Evolutionary conservation across 352 stramenopile genomes (phyloP), one percentile per base, ranked within the genome.

Genomic region (Phytophthora uliginosa): DNA sequence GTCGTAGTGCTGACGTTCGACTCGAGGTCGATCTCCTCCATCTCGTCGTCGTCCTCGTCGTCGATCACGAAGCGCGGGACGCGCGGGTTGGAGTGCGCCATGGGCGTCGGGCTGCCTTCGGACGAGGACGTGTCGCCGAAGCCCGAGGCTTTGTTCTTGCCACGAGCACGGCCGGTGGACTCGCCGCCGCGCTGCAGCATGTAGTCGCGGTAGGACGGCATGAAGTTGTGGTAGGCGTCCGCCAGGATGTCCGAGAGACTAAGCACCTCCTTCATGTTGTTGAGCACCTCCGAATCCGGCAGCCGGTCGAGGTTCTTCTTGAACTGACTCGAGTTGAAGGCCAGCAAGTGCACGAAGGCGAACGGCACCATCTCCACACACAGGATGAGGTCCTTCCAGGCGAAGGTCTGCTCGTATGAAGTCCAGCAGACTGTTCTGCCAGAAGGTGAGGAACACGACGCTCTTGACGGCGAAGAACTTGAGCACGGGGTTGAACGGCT

Each of bases 381-480:
- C 47, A 98, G 73, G 31, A 98, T 82, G 59, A 98, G 95, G 73
- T 98, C 91, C 61, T 98, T 98, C 91, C 92, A 98, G 22, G 88
- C 82, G 51, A 97, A 92, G 18, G 84, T 85, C 75, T 97, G 85
- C 63, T 95, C 83, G 63, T 91, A 97, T 83, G 36, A 97, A 88
- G 36, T 91, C 78, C n/a, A 98, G 85, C 42, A 97, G 63, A 31
- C 93, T 71, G 55, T 79, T 95, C 68, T 98, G 94, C 89, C 94
- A 98, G 76, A 97, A 98, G 26, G 93, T 98, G 50, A 97, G 85
- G 66, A 98, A 98, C 33, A 98, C 92, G 60, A 98, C 89, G 56
- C 79, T 85, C 76, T 98, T 98, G 59, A 98, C 93, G 1, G 92
- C 91, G 54, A 98, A 90, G 64, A 98, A 98, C 82, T 98, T 98